These are phyloP conservation scores for Panus rudis DNA, from an alignment of 768 basidiomycete species.

Conservation along the genomic window DNA sequence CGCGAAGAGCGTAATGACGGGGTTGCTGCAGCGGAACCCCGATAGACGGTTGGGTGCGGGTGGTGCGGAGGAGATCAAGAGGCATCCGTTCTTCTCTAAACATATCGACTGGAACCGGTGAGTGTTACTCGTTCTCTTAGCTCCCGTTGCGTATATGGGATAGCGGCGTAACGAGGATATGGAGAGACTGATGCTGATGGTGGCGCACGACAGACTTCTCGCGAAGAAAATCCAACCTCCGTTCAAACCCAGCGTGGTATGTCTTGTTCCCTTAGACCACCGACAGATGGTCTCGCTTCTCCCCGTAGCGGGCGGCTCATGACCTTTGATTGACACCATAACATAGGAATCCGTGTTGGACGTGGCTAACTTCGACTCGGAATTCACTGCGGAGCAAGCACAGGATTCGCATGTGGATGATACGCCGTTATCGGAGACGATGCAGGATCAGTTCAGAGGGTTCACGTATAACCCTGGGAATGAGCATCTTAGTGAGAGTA, in stretches of 20 bases:
- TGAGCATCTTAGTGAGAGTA: conserved; percentile 80
- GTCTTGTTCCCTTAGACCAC: conserved; percentile 20
- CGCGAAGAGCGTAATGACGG: conserved; percentile 83
- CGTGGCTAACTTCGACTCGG: conserved; percentile 94
- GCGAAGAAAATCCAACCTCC: conserved; percentile 96
- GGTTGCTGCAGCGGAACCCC: conserved; percentile 85
- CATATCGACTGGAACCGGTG: conserved; percentile 89
- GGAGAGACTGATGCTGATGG: neutral
- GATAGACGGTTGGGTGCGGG: conserved; percentile 79
- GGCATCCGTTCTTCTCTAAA: conserved; percentile 90
- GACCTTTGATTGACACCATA: conserved; percentile 1
- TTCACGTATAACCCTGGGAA: conserved; percentile 86
- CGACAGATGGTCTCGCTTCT: neutral
- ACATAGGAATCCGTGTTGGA: conserved; percentile 82
- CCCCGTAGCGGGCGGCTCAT: neutral
- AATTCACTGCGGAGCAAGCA: conserved; percentile 93
- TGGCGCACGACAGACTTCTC: conserved; percentile 52
- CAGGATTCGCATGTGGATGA: conserved; percentile 95
- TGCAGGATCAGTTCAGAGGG: conserved; percentile 92
- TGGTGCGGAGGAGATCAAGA: conserved; percentile 94
- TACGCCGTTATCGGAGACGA: conserved; percentile 87
- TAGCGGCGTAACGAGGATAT: neutral
- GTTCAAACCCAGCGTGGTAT: conserved; percentile 93
- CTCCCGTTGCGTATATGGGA: conserved; percentile 6
- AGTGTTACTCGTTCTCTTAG: conserved; percentile 15